These are phyloP conservation scores for Lactifluus echinatus DNA, from an alignment of 768 basidiomycete species.

Conservation along the genomic window DNA sequence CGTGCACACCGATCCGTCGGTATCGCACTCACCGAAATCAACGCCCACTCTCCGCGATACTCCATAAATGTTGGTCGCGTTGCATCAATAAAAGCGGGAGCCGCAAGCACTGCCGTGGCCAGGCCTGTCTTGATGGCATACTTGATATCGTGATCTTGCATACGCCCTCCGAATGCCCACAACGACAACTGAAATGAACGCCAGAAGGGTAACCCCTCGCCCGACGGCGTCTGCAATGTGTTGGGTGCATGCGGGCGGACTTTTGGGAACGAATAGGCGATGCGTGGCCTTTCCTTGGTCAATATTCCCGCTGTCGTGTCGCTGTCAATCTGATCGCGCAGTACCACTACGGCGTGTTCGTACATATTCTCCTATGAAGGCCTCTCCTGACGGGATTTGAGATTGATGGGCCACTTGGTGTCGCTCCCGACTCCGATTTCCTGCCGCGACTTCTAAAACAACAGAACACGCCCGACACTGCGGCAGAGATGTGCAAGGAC, in stretches of 20 bases:
- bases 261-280: constrained; percentile 68
- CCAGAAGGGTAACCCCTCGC: constrained; percentile 46
- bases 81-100: constrained; percentile 78
- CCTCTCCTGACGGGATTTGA: constrained; percentile 13
- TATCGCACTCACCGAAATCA: constrained; percentile 67
- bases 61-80: constrained; percentile 73
- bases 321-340: background rate
- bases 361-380: constrained; percentile 26
- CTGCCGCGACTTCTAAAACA: constrained; percentile 6
- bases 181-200: constrained; percentile 59
- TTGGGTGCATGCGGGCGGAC: constrained; percentile 76
- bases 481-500: background rate
- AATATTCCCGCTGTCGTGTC: constrained; percentile 40
- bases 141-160: constrained; percentile 69
- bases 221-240: constrained; percentile 72
- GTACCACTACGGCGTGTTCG: no score
- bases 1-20: background rate
- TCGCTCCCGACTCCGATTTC: background rate
- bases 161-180: constrained; percentile 59
- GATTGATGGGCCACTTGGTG: background rate
- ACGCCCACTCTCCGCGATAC: constrained; percentile 90
- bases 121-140: constrained; percentile 86
- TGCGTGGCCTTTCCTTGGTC: constrained; percentile 29
- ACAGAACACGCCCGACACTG: constrained; percentile 34
- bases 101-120: constrained; percentile 72